Evolutionary conservation across 2,329 filamentous ascomycete genomes (phyloP).

Genomic region (Xylaria sp.): DNA sequence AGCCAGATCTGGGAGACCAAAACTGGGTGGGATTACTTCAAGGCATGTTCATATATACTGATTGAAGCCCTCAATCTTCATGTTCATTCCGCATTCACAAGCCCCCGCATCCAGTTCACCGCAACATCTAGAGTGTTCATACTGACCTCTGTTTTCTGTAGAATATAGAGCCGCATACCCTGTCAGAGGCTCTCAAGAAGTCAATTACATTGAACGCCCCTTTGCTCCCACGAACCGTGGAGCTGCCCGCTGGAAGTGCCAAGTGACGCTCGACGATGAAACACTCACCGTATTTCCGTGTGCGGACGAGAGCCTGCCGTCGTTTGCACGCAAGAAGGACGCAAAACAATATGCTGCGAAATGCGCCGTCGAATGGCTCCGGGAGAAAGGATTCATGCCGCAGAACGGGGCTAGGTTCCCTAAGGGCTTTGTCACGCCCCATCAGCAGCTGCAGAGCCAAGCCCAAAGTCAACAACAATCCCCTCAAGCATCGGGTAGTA

Average conservation of each 20-base stretch:
- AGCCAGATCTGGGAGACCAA: slow-evolving; percentile 44
- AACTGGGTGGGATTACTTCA: slow-evolving; percentile 57
- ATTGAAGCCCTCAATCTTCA: slow-evolving; percentile 28
- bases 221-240: slow-evolving; percentile 24
- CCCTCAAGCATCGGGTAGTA: not conserved
- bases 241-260: slow-evolving; percentile 43
- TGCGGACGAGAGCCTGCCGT: slow-evolving; percentile 45
- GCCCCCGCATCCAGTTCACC: not conserved
- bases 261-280: slow-evolving; percentile 45
- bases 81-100: slow-evolving; percentile 20
- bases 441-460: slow-evolving; percentile 41
- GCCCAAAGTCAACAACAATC: not conserved
- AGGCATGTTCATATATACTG: slow-evolving; percentile 45
- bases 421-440: not conserved
- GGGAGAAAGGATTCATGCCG: slow-evolving; percentile 46
- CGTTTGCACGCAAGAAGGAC: slow-evolving; percentile 62
- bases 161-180: slow-evolving; percentile 49
- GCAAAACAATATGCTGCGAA: slow-evolving; percentile 66
- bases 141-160: slow-evolving; percentile 45
- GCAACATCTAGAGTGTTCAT: slow-evolving; percentile 15
- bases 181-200: not conserved
- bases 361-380: slow-evolving; percentile 58
- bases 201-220: slow-evolving; percentile 41
- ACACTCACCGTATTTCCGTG: slow-evolving; percentile 36
- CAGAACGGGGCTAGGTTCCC: slow-evolving; percentile 31